Evolutionary conservation across 345 rosid genomes (phyloP).

Genomic region (Eutrema yunnanense): DNA sequence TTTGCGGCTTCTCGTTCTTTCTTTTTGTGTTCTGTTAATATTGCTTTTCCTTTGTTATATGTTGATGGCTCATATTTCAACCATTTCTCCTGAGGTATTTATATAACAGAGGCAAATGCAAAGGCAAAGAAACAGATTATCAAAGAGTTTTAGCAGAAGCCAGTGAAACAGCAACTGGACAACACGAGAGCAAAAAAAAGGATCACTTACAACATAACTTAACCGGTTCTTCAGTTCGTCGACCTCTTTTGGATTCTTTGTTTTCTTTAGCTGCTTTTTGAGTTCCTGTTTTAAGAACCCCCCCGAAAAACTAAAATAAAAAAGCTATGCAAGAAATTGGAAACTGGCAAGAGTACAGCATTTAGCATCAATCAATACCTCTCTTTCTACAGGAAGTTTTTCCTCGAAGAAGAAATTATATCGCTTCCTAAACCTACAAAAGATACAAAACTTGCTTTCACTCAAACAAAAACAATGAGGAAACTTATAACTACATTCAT

Average conservation of each 20-base stretch:
- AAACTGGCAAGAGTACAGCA: not conserved
- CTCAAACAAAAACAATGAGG: constrained; percentile 1
- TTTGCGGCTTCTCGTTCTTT: constrained; percentile 84
- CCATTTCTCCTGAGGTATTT: constrained; percentile 54
- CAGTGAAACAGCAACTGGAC: not conserved
- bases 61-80: constrained; percentile 59
- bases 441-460: not conserved
- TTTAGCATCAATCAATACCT: constrained; percentile 13
- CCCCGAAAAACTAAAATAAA: not conserved
- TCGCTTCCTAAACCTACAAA: constrained; percentile 67
- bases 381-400: constrained; percentile 49
- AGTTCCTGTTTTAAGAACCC: constrained; percentile 32
- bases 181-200: not conserved
- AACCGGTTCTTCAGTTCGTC: constrained; percentile 34
- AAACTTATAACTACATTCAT: not conserved
- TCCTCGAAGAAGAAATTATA: constrained; percentile 61
- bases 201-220: constrained; percentile 56
- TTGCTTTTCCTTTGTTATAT: constrained; percentile 49
- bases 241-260: constrained; percentile 37
- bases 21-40: constrained; percentile 74
- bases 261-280: constrained; percentile 38
- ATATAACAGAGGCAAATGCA: not conserved
- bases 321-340: not conserved
- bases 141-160: not conserved
- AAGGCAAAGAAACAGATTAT: not conserved